These are phyloP conservation scores for Priceomyces medius DNA, from an alignment of 805 yeast species.

Conservation along the genomic window DNA sequence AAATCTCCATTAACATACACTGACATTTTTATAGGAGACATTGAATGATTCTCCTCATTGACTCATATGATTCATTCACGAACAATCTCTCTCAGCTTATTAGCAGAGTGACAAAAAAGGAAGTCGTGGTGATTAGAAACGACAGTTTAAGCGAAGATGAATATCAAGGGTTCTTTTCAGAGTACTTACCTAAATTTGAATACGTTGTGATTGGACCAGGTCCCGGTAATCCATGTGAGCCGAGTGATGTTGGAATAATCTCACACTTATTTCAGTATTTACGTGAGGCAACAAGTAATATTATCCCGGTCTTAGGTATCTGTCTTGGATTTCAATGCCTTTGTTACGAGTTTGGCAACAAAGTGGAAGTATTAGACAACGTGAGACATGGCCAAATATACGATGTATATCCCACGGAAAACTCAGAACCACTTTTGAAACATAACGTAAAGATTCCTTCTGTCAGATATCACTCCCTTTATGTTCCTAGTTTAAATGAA, in stretches of 20 bases:
- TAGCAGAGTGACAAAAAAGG: slow-evolving; percentile 47
- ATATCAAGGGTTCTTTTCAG: slow-evolving; percentile 34
- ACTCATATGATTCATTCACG: slow-evolving; percentile 95
- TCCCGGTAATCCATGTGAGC: slow-evolving; percentile 81
- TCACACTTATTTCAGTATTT: slow-evolving; percentile 49
- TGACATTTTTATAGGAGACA: neutral
- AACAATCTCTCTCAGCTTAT: slow-evolving; percentile 71
- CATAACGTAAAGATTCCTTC: slow-evolving; percentile 46
- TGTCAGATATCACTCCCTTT: slow-evolving; percentile 88
- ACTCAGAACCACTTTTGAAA: slow-evolving; percentile 21
- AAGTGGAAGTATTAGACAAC: slow-evolving; percentile 49
- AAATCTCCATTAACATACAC: neutral
- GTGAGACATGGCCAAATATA: slow-evolving; percentile 89
- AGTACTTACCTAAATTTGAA: slow-evolving; percentile 54
- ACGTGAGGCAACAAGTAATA: slow-evolving; percentile 9
- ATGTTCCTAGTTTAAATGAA: slow-evolving; percentile 37
- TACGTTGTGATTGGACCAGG: slow-evolving; percentile 94
- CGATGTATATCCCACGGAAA: slow-evolving; percentile 40
- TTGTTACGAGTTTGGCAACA: slow-evolving; percentile 60
- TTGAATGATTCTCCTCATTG: slow-evolving; percentile 64
- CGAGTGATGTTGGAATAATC: slow-evolving; percentile 70
- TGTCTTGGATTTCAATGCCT: slow-evolving; percentile 91
- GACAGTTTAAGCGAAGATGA: slow-evolving; percentile 45
- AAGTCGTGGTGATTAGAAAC: slow-evolving; percentile 61
- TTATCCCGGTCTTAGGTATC: slow-evolving; percentile 77